Base-by-base conservation (phyloP, 331 rosid genomes). In the Ulmus americana region DNA sequence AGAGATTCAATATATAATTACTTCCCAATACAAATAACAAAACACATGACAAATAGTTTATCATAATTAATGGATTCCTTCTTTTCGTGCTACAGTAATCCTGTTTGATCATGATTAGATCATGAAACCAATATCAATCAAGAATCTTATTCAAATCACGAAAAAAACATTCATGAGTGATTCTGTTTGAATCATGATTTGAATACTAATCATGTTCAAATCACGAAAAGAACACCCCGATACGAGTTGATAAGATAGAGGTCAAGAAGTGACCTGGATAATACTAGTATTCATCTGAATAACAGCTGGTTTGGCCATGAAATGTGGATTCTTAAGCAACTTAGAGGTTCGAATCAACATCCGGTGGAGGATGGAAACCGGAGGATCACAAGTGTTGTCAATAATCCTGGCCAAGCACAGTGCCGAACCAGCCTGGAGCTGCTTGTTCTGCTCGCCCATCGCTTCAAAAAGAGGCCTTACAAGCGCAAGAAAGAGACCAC, bases 381-480 rank as follows among this genome's bases (percentile, higher is more conserved):
- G 91, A 55, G 96, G 89, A 71, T 82, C 71, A 14, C 22, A 77
- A 1, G 88, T 82, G 61, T 85, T 80, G 64, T 85, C 86, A 28
- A 90, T 73, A 20, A 88, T 65, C 52, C 72, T 74, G 0, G 97
- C 88, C 65, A 88, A 74, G 57, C 89, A 90, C 43, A 79, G 64
- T 1, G 96, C 95, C 0, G 96, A 80, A 63, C 85, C 80, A 3
- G 77, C 61, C 74, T 90, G 97, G 55, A 88, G 76, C 63, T 88
- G 89, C 88, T 74, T 88, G 47, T 85, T 86, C 44, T 90, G 97
- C 68, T 90, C 96, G 0, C 95, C 96, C 16, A 90, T 76, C 18
- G 91, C 86, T 52, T 90, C 91, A n/a, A 90, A 88, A 45, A 90
- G 76, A 0, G 96, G 95, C 65, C 80, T 82, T 1, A 81, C 90